These are phyloP conservation scores for Colletotrichum tabaci DNA, from an alignment of 2,329 filamentous ascomycete species.

Conservation along the genomic window DNA sequence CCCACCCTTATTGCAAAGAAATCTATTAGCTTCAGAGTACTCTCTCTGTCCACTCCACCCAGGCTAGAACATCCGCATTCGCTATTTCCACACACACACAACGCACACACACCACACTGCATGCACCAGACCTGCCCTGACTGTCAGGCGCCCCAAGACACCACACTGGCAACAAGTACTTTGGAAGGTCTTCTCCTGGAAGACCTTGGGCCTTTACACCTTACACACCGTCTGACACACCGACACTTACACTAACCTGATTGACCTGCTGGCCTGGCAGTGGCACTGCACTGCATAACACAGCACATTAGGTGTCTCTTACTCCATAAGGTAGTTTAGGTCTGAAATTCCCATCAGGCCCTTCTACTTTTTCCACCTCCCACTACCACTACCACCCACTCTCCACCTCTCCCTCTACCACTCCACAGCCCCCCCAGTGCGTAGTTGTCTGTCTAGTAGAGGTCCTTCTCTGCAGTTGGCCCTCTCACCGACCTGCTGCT, in stretches of 20 bases:
- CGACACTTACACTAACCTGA: not conserved
- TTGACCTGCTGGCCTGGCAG: not conserved
- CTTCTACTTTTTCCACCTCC: constrained; percentile 25
- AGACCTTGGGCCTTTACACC: not conserved
- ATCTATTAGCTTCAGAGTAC: not conserved
- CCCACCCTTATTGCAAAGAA: not conserved
- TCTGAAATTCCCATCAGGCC: constrained; percentile 23
- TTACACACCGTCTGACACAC: not conserved
- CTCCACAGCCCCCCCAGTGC: constrained; percentile 34
- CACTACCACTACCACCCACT: not conserved
- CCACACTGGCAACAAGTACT: not conserved
- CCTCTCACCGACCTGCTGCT: constrained; percentile 24
- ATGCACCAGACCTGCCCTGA: not conserved
- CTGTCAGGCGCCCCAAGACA: constrained; percentile 8
- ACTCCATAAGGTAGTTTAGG: constrained; percentile 7
- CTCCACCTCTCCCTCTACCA: constrained; percentile 10
- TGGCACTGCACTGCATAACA: constrained; percentile 4
- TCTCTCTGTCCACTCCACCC: not conserved
- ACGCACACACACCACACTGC: not conserved
- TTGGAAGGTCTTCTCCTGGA: not conserved
- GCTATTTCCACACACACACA: not conserved
- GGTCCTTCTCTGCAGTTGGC: constrained; percentile 25
- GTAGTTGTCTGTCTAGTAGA: constrained; percentile 26
- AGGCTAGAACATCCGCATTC: not conserved
- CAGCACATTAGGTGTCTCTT: constrained; percentile 2